These are phyloP conservation scores for Diplodia mutila DNA, from an alignment of 2,329 filamentous ascomycete genomes.

Conservation along the genomic window DNA sequence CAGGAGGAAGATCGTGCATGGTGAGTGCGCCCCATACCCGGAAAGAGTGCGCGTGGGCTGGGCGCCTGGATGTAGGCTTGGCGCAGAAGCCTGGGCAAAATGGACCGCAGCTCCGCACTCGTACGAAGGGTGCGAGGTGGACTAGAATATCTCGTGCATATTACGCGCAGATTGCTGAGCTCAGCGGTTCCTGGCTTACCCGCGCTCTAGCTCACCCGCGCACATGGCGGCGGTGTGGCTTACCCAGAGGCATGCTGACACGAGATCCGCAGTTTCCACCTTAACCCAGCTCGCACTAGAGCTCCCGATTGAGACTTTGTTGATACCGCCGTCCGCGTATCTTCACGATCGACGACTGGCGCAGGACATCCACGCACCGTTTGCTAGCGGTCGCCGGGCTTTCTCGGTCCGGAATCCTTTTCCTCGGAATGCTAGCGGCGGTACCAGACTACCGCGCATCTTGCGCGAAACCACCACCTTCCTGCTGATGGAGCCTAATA, in stretches of 20 bases:
- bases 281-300: conserved; percentile 55
- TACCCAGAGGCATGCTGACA: not conserved
- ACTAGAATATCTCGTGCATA: not conserved
- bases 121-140: not conserved
- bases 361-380: conserved; percentile 52
- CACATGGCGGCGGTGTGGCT: not conserved
- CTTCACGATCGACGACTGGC: conserved; percentile 57
- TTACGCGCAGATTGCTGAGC: conserved; percentile 2
- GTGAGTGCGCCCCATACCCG: conserved; percentile 36
- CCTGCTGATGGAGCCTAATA: conserved; percentile 52
- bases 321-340: conserved; percentile 59
- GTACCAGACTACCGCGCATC: conserved; percentile 55
- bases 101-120: not conserved
- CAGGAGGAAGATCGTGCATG: conserved; percentile 60
- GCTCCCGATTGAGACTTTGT: conserved; percentile 56
- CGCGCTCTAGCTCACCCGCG: not conserved
- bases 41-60: not conserved
- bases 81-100: not conserved
- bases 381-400: conserved; percentile 50
- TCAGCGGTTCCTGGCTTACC: conserved; percentile 17
- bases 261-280: conserved; percentile 49
- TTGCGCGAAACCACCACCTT: conserved; percentile 59
- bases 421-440: conserved; percentile 49
- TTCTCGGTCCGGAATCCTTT: conserved; percentile 54
- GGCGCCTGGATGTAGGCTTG: not conserved